Evolutionary conservation across 306 rosid genomes (phyloP), one percentile per base, ranked within the genome.

Genomic region (Hippophae tibetana): DNA sequence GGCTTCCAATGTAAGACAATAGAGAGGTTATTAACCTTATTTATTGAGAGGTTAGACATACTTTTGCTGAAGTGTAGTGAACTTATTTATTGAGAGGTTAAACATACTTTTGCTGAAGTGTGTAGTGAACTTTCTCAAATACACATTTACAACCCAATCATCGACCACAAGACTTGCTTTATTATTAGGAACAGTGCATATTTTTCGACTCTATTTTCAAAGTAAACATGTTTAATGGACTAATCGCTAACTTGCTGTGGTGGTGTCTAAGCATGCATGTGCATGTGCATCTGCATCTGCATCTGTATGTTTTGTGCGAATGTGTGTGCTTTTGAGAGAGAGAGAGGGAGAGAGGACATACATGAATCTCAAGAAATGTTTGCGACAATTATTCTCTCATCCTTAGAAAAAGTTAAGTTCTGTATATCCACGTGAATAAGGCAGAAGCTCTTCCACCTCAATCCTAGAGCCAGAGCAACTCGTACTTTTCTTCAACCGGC

Each of bases 341-440:
- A 53, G 55, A 64, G 68, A 63, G 57, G 56, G 42, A 61, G 75
- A 64, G 69, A 65, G n/a, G 40, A 57, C 73, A 72, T 81, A 85
- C 89, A 62, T 61, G 81, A 58, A 78, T 69, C 63, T 51, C 61
- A 67, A 72, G 47, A 54, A 59, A 69, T 60, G 72, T 42, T 71
- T 61, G 72, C 66, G 85, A 54, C 55, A 62, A 72, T 69, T 57
- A 56, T 63, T 75, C 57, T 58, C 54, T 74, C 66, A 49, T 68
- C 65, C 74, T 84, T 57, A 93, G 89, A 93, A 93, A 76, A 93
- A 93, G 83, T 73, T 93, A 13, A 93, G 81, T 45, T 93, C 99
- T 47, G 99, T 93, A 62, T 93, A 93, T 84, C 99, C 99, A 23
- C 77, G 86, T 3, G 99, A 78, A 78, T 84, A 84, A 8, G 99